Evolutionary conservation across 2,329 filamentous ascomycete species (phyloP).

Genomic region (Fusarium guadeloupense): DNA sequence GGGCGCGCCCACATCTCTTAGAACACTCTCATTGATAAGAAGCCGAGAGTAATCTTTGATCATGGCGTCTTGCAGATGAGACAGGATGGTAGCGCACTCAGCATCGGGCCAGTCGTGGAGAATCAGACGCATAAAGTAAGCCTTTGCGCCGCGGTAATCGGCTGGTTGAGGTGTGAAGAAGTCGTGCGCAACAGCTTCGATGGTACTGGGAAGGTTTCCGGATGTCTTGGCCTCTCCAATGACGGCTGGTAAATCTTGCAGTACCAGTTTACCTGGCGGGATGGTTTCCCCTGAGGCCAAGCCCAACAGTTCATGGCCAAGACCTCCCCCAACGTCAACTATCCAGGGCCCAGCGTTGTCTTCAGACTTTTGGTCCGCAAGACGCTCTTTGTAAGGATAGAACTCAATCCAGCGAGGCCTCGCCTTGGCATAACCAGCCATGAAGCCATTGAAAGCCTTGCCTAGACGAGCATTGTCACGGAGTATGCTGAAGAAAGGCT

Average conservation of each 20-base stretch:
- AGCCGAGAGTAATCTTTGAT: slow-evolving; percentile 30
- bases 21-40: slow-evolving; percentile 29
- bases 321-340: slow-evolving; percentile 21
- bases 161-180: slow-evolving; percentile 40
- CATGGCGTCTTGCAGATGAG: slow-evolving; percentile 29
- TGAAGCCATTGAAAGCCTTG: slow-evolving; percentile 48
- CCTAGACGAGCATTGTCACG: slow-evolving; percentile 43
- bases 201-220: not conserved
- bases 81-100: slow-evolving; percentile 46
- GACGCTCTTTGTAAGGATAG: slow-evolving; percentile 30
- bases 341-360: slow-evolving; percentile 4
- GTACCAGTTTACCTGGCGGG: slow-evolving; percentile 1
- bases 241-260: slow-evolving; percentile 19
- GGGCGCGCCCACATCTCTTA: slow-evolving; percentile 17
- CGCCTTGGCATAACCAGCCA: slow-evolving; percentile 47
- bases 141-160: slow-evolving; percentile 44
- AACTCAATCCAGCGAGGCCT: slow-evolving; percentile 47
- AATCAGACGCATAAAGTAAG: slow-evolving; percentile 57
- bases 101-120: slow-evolving; percentile 60
- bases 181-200: slow-evolving; percentile 31
- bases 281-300: not conserved
- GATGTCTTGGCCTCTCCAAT: slow-evolving; percentile 14
- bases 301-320: slow-evolving; percentile 17
- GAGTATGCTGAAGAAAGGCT: slow-evolving; percentile 47
- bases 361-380: not conserved